Conservation (phyloP, 257 asterid species). For the Linaria vulgaris region DNA sequence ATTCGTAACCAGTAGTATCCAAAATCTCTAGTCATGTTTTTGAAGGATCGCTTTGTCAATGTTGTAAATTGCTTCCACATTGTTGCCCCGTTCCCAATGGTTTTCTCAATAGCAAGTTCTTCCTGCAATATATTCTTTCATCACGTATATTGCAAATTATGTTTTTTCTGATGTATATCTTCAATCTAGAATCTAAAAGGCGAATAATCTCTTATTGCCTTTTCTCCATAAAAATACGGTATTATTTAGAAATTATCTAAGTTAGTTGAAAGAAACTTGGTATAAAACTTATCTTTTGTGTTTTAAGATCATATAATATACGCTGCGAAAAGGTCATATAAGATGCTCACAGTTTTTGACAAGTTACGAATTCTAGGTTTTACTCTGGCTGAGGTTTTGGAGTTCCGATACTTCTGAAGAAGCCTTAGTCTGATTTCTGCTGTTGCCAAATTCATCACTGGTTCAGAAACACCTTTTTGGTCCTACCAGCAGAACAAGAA, state of each 20-base stretch:
- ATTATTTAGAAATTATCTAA: not conserved
- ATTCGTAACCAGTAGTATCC: constrained; percentile 90
- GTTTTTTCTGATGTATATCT: not conserved
- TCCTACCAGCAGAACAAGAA: constrained; percentile 36
- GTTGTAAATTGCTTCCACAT: constrained; percentile 65
- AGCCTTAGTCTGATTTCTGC: constrained; percentile 68
- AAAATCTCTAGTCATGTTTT: constrained; percentile 79
- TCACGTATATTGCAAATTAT: not conserved
- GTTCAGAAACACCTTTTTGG: constrained; percentile 26
- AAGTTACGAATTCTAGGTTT: constrained; percentile 46
- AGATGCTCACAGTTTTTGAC: constrained; percentile 45
- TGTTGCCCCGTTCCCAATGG: constrained; percentile 60
- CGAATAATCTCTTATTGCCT: not conserved
- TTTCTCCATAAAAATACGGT: not conserved
- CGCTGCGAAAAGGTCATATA: not conserved
- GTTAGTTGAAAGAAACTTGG: too few species aligned
- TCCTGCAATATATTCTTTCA: constrained; percentile 35
- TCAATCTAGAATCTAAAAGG: not conserved
- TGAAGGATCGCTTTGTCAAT: constrained; percentile 64
- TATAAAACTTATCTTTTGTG: too few species aligned
- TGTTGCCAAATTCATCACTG: constrained; percentile 38
- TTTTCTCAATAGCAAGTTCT: constrained; percentile 36
- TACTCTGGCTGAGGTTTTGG: constrained; percentile 40
- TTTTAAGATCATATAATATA: not conserved
- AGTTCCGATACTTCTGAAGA: constrained; percentile 53